Evolutionary conservation across 495 filamentous ascomycete species (phyloP).

Genomic region (Collariella sp.): DNA sequence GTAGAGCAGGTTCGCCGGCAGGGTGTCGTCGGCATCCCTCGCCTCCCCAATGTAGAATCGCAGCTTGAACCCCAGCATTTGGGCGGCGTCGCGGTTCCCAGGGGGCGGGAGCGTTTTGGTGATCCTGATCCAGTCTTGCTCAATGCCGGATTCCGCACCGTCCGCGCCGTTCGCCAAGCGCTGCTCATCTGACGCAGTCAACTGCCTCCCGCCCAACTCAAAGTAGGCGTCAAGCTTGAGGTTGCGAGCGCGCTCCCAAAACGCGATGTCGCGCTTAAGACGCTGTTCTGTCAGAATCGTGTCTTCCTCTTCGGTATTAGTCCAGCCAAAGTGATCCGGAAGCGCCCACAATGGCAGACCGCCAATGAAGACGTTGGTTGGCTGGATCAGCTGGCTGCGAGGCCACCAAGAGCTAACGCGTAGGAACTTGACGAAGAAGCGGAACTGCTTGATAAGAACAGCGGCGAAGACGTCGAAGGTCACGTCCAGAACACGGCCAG

Average conservation of each 20-base stretch:
- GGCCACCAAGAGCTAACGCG: constrained; percentile 97
- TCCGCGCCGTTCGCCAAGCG: constrained; percentile 37
- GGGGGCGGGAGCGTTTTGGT: constrained; percentile 73
- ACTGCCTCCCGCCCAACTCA: constrained; percentile 59
- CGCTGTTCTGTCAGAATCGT: constrained; percentile 40
- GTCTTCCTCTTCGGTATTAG: constrained; percentile 57
- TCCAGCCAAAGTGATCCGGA: constrained; percentile 53
- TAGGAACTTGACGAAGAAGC: constrained; percentile 88
- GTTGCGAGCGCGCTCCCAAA: constrained; percentile 74
- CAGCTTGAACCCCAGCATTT: constrained; percentile 94
- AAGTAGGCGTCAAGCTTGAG: constrained; percentile 79
- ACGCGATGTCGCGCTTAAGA: constrained; percentile 58
- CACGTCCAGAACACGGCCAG: constrained; percentile 88
- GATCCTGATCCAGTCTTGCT: constrained; percentile 60
- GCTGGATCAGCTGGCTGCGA: constrained; percentile 40
- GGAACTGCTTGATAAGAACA: constrained; percentile 47
- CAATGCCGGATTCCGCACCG: constrained; percentile 41
- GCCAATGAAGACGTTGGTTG: constrained; percentile 30
- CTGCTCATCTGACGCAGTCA: constrained; percentile 43
- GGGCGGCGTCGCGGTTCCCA: constrained; percentile 85
- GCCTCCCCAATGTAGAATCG: constrained; percentile 80
- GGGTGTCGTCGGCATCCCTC: constrained; percentile 51
- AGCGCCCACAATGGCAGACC: constrained; percentile 76
- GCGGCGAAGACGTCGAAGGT: constrained; percentile 45
- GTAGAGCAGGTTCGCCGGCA: constrained; percentile 87